These are phyloP conservation scores for Fusarium brachygibbosum DNA, from an alignment of 2,329 filamentous ascomycete species.

Conservation along the genomic window DNA sequence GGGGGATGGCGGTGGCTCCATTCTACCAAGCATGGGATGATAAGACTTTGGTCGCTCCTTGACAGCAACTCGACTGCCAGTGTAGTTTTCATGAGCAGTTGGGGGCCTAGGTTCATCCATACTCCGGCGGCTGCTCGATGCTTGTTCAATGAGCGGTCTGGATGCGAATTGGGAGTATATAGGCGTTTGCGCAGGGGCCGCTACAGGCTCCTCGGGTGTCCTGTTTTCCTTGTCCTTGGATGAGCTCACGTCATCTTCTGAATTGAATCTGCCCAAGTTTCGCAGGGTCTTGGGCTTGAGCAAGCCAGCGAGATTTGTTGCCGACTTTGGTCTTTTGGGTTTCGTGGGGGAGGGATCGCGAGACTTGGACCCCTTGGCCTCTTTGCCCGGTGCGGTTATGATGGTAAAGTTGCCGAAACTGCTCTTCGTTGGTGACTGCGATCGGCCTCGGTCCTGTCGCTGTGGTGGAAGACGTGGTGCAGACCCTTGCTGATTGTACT, in stretches of 20 bases:
- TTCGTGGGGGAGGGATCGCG: slow-evolving; percentile 68
- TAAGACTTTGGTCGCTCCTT: slow-evolving; percentile 67
- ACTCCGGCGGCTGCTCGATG: slow-evolving; percentile 43
- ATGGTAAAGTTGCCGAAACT: slow-evolving; percentile 58
- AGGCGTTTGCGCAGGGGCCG: slow-evolving; percentile 66
- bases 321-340: slow-evolving; percentile 84
- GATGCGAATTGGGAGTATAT: slow-evolving; percentile 82
- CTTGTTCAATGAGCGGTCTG: slow-evolving; percentile 44
- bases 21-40: slow-evolving; percentile 53
- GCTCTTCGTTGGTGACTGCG: slow-evolving; percentile 62
- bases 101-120: slow-evolving; percentile 44
- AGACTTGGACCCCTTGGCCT: slow-evolving; percentile 58
- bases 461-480: slow-evolving; percentile 57
- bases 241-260: slow-evolving; percentile 65
- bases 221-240: slow-evolving; percentile 86
- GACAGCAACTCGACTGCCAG: slow-evolving; percentile 35
- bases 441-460: slow-evolving; percentile 55
- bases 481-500: slow-evolving; percentile 66
- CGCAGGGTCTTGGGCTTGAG: slow-evolving; percentile 82
- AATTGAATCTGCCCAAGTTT: slow-evolving; percentile 68
- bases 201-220: slow-evolving; percentile 63
- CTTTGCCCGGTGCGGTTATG: slow-evolving; percentile 58
- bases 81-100: slow-evolving; percentile 40
- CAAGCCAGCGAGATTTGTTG: slow-evolving; percentile 83
- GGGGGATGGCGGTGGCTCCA: slow-evolving; percentile 42